Conservation (phyloP, 768 basidiomycete genomes). For the Lactarius psammicola region DNA sequence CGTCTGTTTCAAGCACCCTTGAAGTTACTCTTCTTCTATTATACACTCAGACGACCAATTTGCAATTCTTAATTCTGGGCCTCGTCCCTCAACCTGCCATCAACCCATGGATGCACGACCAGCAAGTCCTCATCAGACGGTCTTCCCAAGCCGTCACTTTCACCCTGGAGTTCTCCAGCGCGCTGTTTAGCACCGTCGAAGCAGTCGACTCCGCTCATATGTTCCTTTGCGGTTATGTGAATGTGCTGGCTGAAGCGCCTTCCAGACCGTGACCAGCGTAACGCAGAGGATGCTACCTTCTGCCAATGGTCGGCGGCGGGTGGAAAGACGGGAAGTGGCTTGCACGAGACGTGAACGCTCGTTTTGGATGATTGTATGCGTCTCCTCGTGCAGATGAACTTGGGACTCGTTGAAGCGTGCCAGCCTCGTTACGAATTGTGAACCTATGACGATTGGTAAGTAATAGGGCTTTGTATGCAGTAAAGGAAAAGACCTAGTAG, state of each 20-base stretch:
- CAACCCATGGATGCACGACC: conserved; percentile 36
- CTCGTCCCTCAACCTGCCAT: conserved; percentile 39
- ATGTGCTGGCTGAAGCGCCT: conserved; percentile 59
- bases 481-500: conserved; percentile 56
- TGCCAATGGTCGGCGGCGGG: conserved; percentile 48
- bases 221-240: conserved; percentile 59
- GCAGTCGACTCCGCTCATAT: conserved; percentile 76
- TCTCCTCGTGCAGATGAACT: conserved; percentile 44
- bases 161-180: conserved; percentile 18
- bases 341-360: conserved; percentile 38
- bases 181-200: conserved; percentile 53
- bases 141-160: conserved; percentile 13
- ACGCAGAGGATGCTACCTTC: conserved; percentile 41
- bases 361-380: conserved; percentile 45
- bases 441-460: conserved; percentile 45
- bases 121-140: conserved; percentile 33
- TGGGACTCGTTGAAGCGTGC: conserved; percentile 39
- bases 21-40: conserved; percentile 3
- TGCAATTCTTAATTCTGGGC: conserved; percentile 34
- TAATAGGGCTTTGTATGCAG: background rate
- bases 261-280: conserved; percentile 48
- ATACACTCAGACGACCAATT: conserved; percentile 7
- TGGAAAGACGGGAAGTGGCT: conserved; percentile 29
- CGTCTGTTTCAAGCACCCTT: background rate
- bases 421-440: conserved; percentile 70